Evolutionary conservation across 164 flowering plant genomes (phyloP).

Genomic region (Dillenia turbinata): DNA sequence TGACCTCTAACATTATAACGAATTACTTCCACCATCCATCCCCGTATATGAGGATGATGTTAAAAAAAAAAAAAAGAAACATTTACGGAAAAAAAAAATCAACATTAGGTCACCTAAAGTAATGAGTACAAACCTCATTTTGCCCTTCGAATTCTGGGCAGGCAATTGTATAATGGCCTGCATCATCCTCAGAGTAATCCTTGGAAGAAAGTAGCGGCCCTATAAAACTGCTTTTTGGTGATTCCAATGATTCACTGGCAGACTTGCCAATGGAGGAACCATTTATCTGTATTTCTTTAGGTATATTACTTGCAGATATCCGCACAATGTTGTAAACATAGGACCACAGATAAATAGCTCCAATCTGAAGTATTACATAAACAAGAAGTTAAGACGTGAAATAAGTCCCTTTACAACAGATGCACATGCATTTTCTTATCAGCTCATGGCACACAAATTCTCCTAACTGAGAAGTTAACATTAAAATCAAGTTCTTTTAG

Average conservation of each 20-base stretch:
- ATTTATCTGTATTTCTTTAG: conserved; percentile 13
- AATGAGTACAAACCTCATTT: conserved; percentile 15
- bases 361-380: conserved; percentile 38
- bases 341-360: conserved; percentile 69
- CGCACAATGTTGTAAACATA: conserved; percentile 62
- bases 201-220: conserved; percentile 26
- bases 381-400: neutral
- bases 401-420: neutral
- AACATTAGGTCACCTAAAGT: neutral
- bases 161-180: conserved; percentile 13
- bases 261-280: conserved; percentile 8
- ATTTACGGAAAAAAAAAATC: too few relatives aligned
- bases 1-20: too few relatives aligned
- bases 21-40: too few relatives aligned
- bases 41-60: too few relatives aligned
- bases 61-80: too few relatives aligned
- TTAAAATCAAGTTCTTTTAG: too few relatives aligned
- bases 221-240: conserved; percentile 11
- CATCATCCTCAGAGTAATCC: conserved; percentile 13
- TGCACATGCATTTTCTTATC: too few relatives aligned
- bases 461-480: neutral
- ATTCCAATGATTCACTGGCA: conserved; percentile 18
- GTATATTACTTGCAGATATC: conserved; percentile 23
- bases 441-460: too few relatives aligned
- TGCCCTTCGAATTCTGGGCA: conserved; percentile 5